phyloP scores from a whole-genome alignment of 495 filamentous ascomycete species.

The Talaromyces ruber region DNA sequence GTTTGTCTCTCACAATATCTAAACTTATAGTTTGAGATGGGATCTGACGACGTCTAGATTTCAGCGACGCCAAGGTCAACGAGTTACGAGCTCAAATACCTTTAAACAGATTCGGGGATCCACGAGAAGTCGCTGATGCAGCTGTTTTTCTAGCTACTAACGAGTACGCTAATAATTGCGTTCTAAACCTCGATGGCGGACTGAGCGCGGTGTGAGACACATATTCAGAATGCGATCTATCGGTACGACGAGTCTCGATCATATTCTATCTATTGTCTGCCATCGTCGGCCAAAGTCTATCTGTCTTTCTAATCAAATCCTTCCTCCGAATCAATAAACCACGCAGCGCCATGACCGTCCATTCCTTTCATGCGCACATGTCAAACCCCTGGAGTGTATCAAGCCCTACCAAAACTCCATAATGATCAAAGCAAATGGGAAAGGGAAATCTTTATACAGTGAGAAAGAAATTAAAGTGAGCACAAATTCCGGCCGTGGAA shows the following conservation, averaged over 20 bases:
- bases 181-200: slow-evolving; percentile 80
- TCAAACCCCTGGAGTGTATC: background rate
- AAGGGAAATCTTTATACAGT: background rate
- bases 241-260: background rate
- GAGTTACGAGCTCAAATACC: slow-evolving; percentile 47
- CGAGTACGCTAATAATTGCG: slow-evolving; percentile 74
- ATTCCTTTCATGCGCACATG: background rate
- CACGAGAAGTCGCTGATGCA: slow-evolving; percentile 71
- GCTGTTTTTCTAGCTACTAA: slow-evolving; percentile 71
- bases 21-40: background rate
- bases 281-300: background rate
- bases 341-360: background rate
- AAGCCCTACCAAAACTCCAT: background rate
- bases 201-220: slow-evolving; percentile 51
- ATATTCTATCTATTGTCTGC: background rate
- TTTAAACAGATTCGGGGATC: slow-evolving; percentile 56
- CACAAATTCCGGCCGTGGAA: background rate
- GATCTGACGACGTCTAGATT: slow-evolving; percentile 18
- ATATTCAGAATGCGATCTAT: background rate
- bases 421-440: background rate
- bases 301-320: background rate
- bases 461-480: background rate
- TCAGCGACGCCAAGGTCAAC: slow-evolving; percentile 21
- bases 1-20: slow-evolving; percentile 25
- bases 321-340: background rate